Conservation (phyloP, 139 green algal species). For the Asterochloris erici region DNA sequence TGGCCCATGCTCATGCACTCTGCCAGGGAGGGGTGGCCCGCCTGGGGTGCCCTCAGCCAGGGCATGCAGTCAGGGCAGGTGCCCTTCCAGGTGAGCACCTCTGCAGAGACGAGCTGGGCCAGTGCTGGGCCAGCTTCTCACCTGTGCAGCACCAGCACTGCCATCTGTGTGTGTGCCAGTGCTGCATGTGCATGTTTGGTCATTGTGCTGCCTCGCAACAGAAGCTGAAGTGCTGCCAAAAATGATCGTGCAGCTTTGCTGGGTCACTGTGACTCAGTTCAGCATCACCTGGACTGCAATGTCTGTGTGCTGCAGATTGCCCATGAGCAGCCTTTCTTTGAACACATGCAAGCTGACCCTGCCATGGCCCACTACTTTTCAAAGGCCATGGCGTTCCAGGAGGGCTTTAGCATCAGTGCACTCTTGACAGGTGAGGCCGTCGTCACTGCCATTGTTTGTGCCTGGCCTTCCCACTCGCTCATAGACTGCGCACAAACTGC, state of each 20-base stretch:
- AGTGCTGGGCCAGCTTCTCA: too few relatives aligned
- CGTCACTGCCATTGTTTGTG: too few relatives aligned
- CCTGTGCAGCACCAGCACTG: too few relatives aligned
- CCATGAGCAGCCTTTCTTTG: neutral
- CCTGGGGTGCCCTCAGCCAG: neutral
- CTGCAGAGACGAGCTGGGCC: too few relatives aligned
- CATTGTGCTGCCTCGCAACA: neutral
- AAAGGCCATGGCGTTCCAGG: conserved; percentile 7
- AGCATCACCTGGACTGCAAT: too few relatives aligned
- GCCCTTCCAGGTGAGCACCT: neutral
- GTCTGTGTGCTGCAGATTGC: neutral
- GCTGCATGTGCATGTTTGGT: neutral
- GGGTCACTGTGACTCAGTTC: too few relatives aligned
- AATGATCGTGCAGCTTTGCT: too few relatives aligned
- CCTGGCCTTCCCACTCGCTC: too few relatives aligned
- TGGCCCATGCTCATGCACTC: neutral
- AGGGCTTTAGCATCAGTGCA: conserved; percentile 7
- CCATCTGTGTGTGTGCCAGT: neutral
- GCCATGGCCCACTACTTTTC: conserved; percentile 3
- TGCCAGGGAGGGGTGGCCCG: too few relatives aligned
- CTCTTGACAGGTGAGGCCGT: neutral
- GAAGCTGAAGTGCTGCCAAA: too few relatives aligned
- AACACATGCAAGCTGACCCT: neutral
- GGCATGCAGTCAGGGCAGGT: neutral
- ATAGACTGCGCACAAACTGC: too few relatives aligned